A percentile compares a stretch with the other conserved stretches of the same genome.
These are phyloP conservation scores for Leucosporidium yakuticum DNA, from an alignment of 768 basidiomycete genomes.

Conservation along the genomic window DNA sequence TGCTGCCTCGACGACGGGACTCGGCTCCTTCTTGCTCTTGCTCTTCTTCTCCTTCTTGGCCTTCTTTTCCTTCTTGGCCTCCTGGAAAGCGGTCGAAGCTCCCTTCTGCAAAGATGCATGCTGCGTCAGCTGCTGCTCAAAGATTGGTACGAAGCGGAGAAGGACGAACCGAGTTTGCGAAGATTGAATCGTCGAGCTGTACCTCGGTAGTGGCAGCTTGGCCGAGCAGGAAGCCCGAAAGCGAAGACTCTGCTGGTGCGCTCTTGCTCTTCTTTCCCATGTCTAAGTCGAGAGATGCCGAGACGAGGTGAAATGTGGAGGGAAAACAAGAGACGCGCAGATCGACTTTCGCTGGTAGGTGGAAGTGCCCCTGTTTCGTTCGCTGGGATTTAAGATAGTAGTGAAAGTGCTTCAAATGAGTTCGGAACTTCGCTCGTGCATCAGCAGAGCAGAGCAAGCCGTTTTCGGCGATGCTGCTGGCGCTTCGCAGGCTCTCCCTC, in stretches of 20 bases:
- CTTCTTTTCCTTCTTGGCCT: not conserved
- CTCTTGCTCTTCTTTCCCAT: no score
- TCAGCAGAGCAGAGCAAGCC: no score
- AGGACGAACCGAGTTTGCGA: conserved; percentile 20
- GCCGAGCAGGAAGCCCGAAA: conserved; percentile 31
- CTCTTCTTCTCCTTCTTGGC: conserved; percentile 10
- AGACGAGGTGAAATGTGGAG: no score
- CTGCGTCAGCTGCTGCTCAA: not conserved
- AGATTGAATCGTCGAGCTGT: conserved; percentile 30
- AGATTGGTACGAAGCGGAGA: not conserved
- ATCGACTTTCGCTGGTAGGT: no score
- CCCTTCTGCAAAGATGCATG: conserved; percentile 11
- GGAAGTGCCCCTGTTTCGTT: no score
- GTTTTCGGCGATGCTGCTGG: no score
- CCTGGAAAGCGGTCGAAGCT: conserved; percentile 19
- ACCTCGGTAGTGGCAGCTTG: conserved; percentile 9
- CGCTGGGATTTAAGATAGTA: no score
- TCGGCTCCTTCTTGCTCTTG: not conserved
- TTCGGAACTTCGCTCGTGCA: no score
- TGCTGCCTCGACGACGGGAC: not conserved
- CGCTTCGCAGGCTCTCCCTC: no score
- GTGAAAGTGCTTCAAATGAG: no score
- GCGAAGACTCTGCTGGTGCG: not conserved
- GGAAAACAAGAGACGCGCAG: no score
- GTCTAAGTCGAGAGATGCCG: no score